These are phyloP conservation scores for Candida wancherniae DNA, from an alignment of 805 yeast species.

Conservation along the genomic window DNA sequence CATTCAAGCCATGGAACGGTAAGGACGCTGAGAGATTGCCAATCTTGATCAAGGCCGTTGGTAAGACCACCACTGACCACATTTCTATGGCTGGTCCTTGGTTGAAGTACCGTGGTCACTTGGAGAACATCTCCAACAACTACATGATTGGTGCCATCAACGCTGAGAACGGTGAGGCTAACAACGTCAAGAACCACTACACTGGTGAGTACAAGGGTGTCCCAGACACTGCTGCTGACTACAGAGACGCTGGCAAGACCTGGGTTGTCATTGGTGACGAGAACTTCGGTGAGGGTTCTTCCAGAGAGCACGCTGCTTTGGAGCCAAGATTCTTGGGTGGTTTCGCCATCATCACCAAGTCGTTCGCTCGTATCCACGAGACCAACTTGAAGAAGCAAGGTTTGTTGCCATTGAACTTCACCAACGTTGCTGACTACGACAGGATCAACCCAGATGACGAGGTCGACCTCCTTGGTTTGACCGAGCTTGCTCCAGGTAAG, in stretches of 20 bases:
- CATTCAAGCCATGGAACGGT: constrained; percentile 96
- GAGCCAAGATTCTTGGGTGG: constrained; percentile 99
- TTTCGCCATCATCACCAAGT: constrained; percentile 94
- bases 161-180: constrained; percentile 93
- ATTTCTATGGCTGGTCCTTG: constrained; percentile 99
- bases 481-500: constrained; percentile 90
- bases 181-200: constrained; percentile 82
- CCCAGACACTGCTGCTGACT: constrained; percentile 93
- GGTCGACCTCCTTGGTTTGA: constrained; percentile 81
- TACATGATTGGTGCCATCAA: constrained; percentile 99
- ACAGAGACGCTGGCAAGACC: constrained; percentile 86
- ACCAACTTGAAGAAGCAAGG: constrained; percentile 99
- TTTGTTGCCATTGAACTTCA: constrained; percentile 93
- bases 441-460: constrained; percentile 87
- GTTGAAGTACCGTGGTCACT: constrained; percentile 99
- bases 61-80: constrained; percentile 99
- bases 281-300: constrained; percentile 99
- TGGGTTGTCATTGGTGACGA: constrained; percentile 99
- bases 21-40: constrained; percentile 87
- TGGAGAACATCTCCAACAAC: constrained; percentile 97
- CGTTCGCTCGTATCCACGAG: constrained; percentile 98
- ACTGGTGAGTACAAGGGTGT: constrained; percentile 92
- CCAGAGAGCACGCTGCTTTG: constrained; percentile 99
- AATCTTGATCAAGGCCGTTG: constrained; percentile 91
- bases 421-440: constrained; percentile 85